phyloP scores from a whole-genome alignment of 2,329 filamentous ascomycete species.

The Cladosporium sp. region DNA sequence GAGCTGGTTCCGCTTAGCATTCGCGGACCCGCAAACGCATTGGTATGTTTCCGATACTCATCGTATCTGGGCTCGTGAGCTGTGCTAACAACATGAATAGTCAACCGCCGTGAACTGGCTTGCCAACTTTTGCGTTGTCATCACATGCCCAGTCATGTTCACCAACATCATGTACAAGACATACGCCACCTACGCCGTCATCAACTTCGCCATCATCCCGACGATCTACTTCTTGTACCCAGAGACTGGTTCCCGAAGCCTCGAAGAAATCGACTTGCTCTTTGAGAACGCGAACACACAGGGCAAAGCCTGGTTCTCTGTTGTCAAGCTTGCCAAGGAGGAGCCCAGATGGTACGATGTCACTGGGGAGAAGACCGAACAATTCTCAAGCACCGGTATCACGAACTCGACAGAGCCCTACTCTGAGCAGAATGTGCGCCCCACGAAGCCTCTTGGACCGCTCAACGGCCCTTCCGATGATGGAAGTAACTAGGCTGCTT shows the following conservation, averaged over 20 bases:
- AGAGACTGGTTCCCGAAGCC: constrained; percentile 20
- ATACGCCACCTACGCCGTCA: constrained; percentile 17
- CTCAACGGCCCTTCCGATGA: background rate
- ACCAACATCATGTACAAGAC: constrained; percentile 20
- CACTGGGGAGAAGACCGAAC: constrained; percentile 11
- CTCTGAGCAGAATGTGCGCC: background rate
- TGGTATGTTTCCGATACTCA: background rate
- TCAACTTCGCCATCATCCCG: constrained; percentile 41
- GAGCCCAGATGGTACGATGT: constrained; percentile 17
- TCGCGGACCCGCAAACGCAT: constrained; percentile 27
- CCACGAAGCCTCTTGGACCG: constrained; percentile 2
- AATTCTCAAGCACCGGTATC: constrained; percentile 8
- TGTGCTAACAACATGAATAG: background rate
- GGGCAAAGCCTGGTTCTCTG: constrained; percentile 16
- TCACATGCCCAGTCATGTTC: constrained; percentile 21
- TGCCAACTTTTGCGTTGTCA: constrained; percentile 21
- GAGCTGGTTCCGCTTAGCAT: constrained; percentile 39
- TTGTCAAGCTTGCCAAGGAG: constrained; percentile 14
- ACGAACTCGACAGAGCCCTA: constrained; percentile 2
- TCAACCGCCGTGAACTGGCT: constrained; percentile 18
- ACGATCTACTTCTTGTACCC: constrained; percentile 23
- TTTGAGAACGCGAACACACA: constrained; percentile 13
- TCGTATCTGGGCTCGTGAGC: background rate
- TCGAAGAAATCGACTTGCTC: constrained; percentile 22
- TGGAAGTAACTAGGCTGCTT: background rate